These are phyloP conservation scores for Entoloma clypeatum DNA, from an alignment of 1,284 basidiomycete species.

Conservation along the genomic window DNA sequence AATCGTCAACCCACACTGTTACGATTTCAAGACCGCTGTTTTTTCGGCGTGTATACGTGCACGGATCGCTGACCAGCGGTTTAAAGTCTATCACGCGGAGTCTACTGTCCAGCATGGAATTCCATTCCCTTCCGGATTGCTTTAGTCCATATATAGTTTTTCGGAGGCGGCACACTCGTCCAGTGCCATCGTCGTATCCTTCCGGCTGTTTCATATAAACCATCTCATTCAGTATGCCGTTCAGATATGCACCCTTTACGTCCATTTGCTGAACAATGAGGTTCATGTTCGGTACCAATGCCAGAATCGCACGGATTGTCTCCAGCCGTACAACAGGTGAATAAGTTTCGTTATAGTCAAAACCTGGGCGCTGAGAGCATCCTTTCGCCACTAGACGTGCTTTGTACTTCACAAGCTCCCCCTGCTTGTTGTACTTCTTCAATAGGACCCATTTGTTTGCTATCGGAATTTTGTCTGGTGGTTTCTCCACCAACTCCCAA, in stretches of 20 bases:
- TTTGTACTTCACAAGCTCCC: conserved; percentile 10
- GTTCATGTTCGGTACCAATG: conserved; percentile 21
- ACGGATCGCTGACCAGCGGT: conserved; percentile 23
- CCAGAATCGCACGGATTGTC: conserved; percentile 25
- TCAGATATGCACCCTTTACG: conserved; percentile 24
- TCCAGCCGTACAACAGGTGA: conserved; percentile 27
- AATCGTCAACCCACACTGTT: conserved; percentile 33
- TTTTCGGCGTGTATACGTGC: conserved; percentile 23
- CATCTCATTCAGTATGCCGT: conserved; percentile 19
- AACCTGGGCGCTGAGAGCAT: conserved; percentile 8
- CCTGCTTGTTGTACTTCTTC: conserved; percentile 12
- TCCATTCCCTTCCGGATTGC: conserved; percentile 29
- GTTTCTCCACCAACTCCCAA: too few species aligned
- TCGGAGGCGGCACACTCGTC: conserved; percentile 19
- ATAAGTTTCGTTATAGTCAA: conserved; percentile 26
- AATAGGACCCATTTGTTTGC: conserved; percentile 14
- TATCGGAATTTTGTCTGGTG: too few species aligned
- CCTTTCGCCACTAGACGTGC: conserved; percentile 11
- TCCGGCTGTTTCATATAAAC: conserved; percentile 24
- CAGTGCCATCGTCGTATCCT: conserved; percentile 20
- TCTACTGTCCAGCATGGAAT: conserved; percentile 20
- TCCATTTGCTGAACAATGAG: conserved; percentile 28
- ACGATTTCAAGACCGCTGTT: conserved; percentile 22
- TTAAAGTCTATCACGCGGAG: conserved; percentile 16
- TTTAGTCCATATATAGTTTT: conserved; percentile 29